phyloP scores from a whole-genome alignment of 2,329 filamentous ascomycete genomes.

The Calonectria fujianensis region DNA sequence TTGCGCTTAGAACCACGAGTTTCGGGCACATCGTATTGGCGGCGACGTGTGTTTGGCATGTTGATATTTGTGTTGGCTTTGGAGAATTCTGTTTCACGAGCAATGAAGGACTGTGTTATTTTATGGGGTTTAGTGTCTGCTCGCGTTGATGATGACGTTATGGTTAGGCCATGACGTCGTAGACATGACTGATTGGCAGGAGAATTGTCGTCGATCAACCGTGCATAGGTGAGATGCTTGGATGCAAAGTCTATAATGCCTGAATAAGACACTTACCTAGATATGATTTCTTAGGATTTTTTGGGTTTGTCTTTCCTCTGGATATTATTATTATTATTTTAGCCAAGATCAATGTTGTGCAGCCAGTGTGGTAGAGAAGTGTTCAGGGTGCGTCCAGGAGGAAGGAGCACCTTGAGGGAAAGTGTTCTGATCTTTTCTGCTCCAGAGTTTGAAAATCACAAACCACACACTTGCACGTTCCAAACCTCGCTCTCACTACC shows the following conservation, averaged over 20 bases:
- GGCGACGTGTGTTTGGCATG: neutral
- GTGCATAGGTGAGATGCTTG: neutral
- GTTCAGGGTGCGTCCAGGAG: no score
- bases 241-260: no score
- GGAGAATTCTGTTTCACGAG: neutral
- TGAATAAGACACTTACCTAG: no score
- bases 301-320: no score
- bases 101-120: neutral
- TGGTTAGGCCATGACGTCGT: neutral
- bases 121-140: neutral
- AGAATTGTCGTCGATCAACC: neutral
- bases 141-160: constrained; percentile 1
- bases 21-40: neutral
- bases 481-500: neutral
- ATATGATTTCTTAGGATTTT: no score
- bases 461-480: neutral
- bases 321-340: no score
- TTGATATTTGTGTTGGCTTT: neutral
- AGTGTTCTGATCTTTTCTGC: neutral
- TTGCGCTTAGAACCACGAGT: neutral
- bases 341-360: no score
- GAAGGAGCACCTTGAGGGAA: no score
- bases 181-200: neutral
- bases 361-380: no score
- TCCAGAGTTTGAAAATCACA: neutral